Evolutionary conservation across 306 rosid species (phyloP).

Genomic region (Calophaca sinica): DNA sequence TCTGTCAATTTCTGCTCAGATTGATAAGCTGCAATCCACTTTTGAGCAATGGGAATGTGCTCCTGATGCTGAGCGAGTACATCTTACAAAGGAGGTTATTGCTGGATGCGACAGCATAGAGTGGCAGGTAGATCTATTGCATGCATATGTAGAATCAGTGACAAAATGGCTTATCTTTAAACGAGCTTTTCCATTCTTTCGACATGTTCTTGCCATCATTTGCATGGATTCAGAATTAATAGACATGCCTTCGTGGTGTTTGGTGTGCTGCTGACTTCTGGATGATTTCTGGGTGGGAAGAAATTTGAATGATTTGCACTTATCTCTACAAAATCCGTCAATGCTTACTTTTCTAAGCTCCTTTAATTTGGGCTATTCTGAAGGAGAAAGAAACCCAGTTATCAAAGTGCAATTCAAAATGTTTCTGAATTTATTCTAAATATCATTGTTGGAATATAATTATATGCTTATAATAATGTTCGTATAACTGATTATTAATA

Average conservation of each 20-base stretch:
- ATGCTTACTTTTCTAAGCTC: constrained; percentile 4
- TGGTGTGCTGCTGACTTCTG: not conserved
- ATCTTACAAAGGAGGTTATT: constrained; percentile 68
- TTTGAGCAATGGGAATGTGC: constrained; percentile 83
- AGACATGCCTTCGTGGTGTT: constrained; percentile 12
- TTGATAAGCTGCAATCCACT: constrained; percentile 78
- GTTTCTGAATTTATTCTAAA: constrained; percentile 24
- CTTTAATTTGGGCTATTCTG: not conserved
- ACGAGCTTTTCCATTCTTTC: constrained; percentile 11
- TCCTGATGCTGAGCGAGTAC: constrained; percentile 63
- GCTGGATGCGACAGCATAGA: constrained; percentile 80
- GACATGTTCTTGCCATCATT: constrained; percentile 2
- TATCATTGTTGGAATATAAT: constrained; percentile 24
- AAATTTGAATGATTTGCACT: constrained; percentile 5
- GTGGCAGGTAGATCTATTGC: constrained; percentile 81
- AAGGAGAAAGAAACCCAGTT: not conserved
- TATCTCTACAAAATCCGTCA: not conserved
- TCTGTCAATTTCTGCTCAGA: constrained; percentile 56
- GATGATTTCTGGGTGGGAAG: not conserved
- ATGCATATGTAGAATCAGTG: constrained; percentile 3
- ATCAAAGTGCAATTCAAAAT: not conserved
- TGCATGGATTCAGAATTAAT: not conserved
- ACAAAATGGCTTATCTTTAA: constrained; percentile 1
- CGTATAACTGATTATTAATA: not conserved
- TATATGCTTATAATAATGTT: not conserved